These are phyloP conservation scores for Moricandia moricandioides DNA, from an alignment of 345 rosid genomes.

Conservation along the genomic window DNA sequence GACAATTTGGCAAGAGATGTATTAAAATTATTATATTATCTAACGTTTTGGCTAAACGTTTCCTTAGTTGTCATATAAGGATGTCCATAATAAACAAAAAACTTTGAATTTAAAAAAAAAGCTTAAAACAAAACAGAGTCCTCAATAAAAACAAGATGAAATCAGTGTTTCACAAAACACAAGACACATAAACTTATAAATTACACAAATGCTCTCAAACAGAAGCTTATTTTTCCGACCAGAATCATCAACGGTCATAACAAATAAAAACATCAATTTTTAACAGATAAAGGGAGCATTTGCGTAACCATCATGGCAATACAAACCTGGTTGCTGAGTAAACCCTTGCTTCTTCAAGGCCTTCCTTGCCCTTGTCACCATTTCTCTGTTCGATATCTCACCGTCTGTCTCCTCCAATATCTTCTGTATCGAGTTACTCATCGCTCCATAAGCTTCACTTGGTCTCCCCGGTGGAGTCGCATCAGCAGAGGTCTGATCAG, in stretches of 20 bases:
- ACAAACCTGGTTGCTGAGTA: conserved; percentile 92
- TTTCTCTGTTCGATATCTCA: conserved; percentile 50
- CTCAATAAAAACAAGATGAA: background rate
- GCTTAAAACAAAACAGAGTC: background rate
- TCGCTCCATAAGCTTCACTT: conserved; percentile 79
- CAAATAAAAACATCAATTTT: conserved; percentile 4
- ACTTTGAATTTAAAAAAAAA: background rate
- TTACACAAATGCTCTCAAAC: conserved; percentile 14
- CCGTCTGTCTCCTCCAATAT: conserved; percentile 67
- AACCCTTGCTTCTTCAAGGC: conserved; percentile 71
- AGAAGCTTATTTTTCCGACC: conserved; percentile 28
- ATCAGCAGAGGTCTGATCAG: conserved; percentile 76
- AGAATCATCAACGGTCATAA: conserved; percentile 16
- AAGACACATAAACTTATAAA: conserved; percentile 8
- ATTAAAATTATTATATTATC: conserved; percentile 20
- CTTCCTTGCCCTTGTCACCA: conserved; percentile 66
- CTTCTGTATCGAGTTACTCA: conserved; percentile 87
- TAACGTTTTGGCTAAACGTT: conserved; percentile 10
- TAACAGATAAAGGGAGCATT: conserved; percentile 56
- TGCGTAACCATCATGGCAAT: conserved; percentile 68
- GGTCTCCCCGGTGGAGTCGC: conserved; percentile 78
- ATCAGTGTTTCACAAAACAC: conserved; percentile 21
- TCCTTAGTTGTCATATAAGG: background rate
- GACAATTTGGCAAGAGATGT: conserved; percentile 18
- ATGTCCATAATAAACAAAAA: background rate